Evolutionary conservation across 2,329 filamentous ascomycete species (phyloP).

Genomic region (Chaetomium sp.): DNA sequence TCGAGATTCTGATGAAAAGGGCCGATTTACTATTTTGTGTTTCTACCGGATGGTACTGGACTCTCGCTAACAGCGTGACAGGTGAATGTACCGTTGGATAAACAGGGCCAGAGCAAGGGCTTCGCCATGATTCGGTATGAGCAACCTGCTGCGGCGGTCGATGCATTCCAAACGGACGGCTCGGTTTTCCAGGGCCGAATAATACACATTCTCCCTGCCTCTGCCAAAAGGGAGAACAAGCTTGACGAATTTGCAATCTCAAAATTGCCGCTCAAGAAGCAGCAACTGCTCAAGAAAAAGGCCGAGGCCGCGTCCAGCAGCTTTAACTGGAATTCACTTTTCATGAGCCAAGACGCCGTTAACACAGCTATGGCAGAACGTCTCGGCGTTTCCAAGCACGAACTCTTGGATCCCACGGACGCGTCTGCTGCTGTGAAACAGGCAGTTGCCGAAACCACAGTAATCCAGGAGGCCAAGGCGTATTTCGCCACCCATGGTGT

Average conservation of each 20-base stretch:
- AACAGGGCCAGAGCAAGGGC: slow-evolving; percentile 76
- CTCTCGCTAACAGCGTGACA: slow-evolving; percentile 54
- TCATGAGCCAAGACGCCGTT: slow-evolving; percentile 95
- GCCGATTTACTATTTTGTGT: slow-evolving; percentile 34
- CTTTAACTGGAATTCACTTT: slow-evolving; percentile 99
- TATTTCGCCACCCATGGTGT: slow-evolving; percentile 89
- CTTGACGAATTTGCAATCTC: slow-evolving; percentile 88
- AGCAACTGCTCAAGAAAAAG: slow-evolving; percentile 85
- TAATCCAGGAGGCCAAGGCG: slow-evolving; percentile 93
- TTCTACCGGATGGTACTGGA: slow-evolving; percentile 18
- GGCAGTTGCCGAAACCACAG: slow-evolving; percentile 91
- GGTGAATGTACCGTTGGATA: slow-evolving; percentile 83
- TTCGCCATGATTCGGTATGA: slow-evolving; percentile 85
- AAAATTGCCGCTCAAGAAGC: slow-evolving; percentile 91
- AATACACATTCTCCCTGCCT: slow-evolving; percentile 84
- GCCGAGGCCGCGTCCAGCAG: slow-evolving; percentile 73
- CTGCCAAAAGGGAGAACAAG: slow-evolving; percentile 76
- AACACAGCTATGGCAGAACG: slow-evolving; percentile 86
- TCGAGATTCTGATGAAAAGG: slow-evolving; percentile 72
- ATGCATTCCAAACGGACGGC: slow-evolving; percentile 81
- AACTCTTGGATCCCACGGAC: slow-evolving; percentile 92
- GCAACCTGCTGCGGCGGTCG: slow-evolving; percentile 70
- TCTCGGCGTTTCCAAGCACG: slow-evolving; percentile 86
- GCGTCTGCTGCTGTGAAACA: slow-evolving; percentile 94
- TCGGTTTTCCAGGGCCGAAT: slow-evolving; percentile 90